Base-by-base conservation (phyloP, 176 grass and related monocot species). In the Oryza glumipatula region DNA sequence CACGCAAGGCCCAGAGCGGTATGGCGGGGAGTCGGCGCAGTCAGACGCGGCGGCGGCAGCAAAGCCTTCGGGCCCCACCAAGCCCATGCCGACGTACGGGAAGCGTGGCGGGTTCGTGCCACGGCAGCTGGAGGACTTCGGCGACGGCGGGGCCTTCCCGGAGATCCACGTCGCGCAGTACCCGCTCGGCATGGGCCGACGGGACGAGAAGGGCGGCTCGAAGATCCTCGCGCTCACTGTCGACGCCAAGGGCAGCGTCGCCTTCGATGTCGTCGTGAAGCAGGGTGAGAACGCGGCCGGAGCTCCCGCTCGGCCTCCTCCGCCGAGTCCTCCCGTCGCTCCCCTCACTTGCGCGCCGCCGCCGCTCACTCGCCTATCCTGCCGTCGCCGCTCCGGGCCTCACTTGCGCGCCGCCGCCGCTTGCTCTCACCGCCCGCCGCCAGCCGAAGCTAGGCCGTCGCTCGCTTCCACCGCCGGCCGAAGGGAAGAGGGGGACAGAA, bases 111-210 rank as follows among this genome's bases (percentile, higher is more conserved):
- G 96, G 4, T 98, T 98, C 73, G 70, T 98, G 33, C 96, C 93
- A 16, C 89, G 95, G 6, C 88, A 82, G 17, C 90, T 90, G 0
- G 94, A 92, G 76, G 94, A 97, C 68, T 97, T 94, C 48, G 90
- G 92, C 0, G 92, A 97, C 51, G 94, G 94, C 6, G 92, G 94
- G 56, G 95, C 95, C 68, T 98, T 98, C 80, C 95, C 95, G 56
- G 93, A 98, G 91, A 95, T 98, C 78, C 95, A 90, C 73, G 73
- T 98, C 14, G 95, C 91, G 54, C 93, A 98, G 79, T 98, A 98
- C 82, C 95, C 93, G 14, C 87, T 95, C 47, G 90, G 90, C 69
- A 95, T 95, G 95, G 95, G 95, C 45, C 85, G 93, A 17, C 94
- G 90, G 77, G 93, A 98, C 66, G 93, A 93, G 73, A 95, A 95